Base-by-base conservation (phyloP, 192 early-diverging fungal genomes). In the Pilaira anomala region DNA sequence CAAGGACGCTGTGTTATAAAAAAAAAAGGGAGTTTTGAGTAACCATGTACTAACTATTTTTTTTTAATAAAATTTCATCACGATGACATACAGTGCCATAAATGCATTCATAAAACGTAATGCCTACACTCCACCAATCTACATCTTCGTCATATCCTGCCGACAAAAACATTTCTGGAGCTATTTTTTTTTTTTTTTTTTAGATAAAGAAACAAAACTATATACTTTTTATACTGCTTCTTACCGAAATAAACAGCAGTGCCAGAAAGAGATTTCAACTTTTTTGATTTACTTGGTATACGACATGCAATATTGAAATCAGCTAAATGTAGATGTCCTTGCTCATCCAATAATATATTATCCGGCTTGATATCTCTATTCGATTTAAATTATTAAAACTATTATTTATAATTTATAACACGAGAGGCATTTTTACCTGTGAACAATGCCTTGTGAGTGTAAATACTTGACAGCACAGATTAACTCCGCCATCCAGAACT, bases 251-350 rank as follows among this genome's bases (percentile, higher is more conserved):
- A 98, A 22, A 89, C 87, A 52, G 87, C 87, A 7, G 91, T 94
- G 21, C 96, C 96, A 9, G 96, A 93, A 4, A 88, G 86, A 26
- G 91, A 89, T 6, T 85, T 91, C 63, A 96, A 74, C 42, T 60
- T 75, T 87, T 86, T 21, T 63, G 65, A 22, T 72, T 78, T 42
- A 78, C 69, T 54, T 46, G 53, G 62, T 52, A 86, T 80, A 36
- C 87, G 80, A 13, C 89, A 90, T 9, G 95, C 95, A 73, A 98
- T 94, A 76, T 98, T 98, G 66, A 98, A 98, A 72, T 98, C 96
- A 28, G 92, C 93, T 71, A 98, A 70, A 60, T 91, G 90, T 13
- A 87, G 91, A 72, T 98, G 94, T 12, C 96, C 96, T 19, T 74
- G 68, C 41, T 83, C 79, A 69, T 89, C 87, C 60, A 92, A 54